Base-by-base conservation (phyloP, 192 early-diverging fungal species). In the Funneliformis mosseae region DNA sequence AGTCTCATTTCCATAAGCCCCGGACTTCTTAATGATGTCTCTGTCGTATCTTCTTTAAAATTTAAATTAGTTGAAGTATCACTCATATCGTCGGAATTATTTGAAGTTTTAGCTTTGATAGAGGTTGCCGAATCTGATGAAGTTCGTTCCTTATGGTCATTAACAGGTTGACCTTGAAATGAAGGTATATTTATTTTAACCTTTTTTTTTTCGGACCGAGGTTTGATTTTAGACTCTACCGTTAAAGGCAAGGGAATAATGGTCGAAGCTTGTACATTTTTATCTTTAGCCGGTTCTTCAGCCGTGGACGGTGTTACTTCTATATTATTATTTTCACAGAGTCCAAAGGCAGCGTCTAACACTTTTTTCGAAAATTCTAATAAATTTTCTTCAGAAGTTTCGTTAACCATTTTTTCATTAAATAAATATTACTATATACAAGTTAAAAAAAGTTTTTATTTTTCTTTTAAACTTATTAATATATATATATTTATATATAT, bases 351-450 rank as follows among this genome's bases (percentile, higher is more conserved):
- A 27, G 60, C 76, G 5, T 78, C 76, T 23, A 78, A 46, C n/a
- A 45, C 46, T 78, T 64, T 77, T 12, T 62, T 78, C 7, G 76
- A 46, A 66, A 67, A 78, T 46, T 78, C 76, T 45, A 78, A 42
- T 12, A 78, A 67, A 48, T 21, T 75, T 60, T 78, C 76, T 28
- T 21, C 76, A 16, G 74, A 45, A 41, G 12, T 45, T 59, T 76
- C 74, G 21, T 38, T 76, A 11, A 76, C 74, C 74, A 76, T 76
- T 61, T 23, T 50, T 33, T 28, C 4, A 50, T 50, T 16, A 16
- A 50, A 50, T 16, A 50, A 50, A 50, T 14, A 16, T 50, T 50
- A 50, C 48, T 50, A 50, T 50, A 16, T 50, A 50, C 48, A 50
- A 50, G 11, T 50, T 50, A 50, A 18, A 50, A 50, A 50, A 16